phyloP scores from a whole-genome alignment of 306 rosid genomes.

The Vigna mungo region DNA sequence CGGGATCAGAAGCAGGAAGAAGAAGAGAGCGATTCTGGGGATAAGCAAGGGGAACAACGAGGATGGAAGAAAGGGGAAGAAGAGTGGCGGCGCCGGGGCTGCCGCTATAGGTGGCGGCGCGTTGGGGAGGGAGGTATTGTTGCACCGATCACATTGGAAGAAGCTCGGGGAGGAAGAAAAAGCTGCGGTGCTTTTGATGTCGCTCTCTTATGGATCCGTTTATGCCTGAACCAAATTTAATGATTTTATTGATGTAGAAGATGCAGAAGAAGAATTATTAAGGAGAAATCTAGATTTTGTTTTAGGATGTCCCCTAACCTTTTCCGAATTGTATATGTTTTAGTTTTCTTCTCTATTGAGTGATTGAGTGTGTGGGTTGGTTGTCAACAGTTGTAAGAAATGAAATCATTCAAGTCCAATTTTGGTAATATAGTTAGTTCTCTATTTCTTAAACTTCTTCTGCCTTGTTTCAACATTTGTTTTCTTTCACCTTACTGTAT shows the following conservation, averaged over 20 bases:
- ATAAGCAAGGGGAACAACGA: conserved; percentile 63
- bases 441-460: neutral
- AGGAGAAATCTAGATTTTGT: conserved; percentile 37
- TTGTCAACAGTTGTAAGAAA: conserved; percentile 63
- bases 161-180: conserved; percentile 89
- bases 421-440: conserved; percentile 46
- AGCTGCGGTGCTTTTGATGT: conserved; percentile 92
- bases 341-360: conserved; percentile 27
- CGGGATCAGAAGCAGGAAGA: conserved; percentile 98
- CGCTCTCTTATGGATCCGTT: conserved; percentile 90
- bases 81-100: conserved; percentile 28
- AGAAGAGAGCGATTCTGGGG: conserved; percentile 84
- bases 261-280: neutral
- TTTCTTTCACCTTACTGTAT: neutral
- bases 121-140: conserved; percentile 77
- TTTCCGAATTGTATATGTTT: conserved; percentile 52
- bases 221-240: conserved; percentile 49
- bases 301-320: conserved; percentile 35
- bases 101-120: conserved; percentile 47
- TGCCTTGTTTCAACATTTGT: neutral
- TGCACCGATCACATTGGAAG: conserved; percentile 80
- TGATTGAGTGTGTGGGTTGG: conserved; percentile 33
- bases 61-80: conserved; percentile 71
- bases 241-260: conserved; percentile 18
- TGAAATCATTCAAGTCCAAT: conserved; percentile 52